Evolutionary conservation across 345 rosid genomes (phyloP).

Genomic region (Rubroshorea leprosula): DNA sequence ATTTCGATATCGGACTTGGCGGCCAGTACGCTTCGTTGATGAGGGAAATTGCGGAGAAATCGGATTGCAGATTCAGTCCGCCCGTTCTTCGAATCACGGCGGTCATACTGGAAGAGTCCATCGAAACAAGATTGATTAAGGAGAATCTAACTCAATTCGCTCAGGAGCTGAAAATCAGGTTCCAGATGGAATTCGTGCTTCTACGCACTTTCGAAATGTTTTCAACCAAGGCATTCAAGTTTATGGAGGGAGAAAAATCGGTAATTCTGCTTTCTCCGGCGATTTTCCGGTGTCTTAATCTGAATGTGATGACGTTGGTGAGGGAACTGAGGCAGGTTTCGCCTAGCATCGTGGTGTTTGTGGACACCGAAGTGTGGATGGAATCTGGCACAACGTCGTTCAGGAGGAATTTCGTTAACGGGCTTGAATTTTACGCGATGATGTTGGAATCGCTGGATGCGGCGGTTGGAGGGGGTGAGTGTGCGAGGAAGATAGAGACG

Average conservation of each 20-base stretch:
- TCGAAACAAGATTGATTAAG: constrained; percentile 61
- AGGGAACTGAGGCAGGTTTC: constrained; percentile 47
- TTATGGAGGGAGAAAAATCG: constrained; percentile 63
- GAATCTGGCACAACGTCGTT: constrained; percentile 55
- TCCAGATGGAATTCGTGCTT: constrained; percentile 70
- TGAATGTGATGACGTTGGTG: constrained; percentile 38
- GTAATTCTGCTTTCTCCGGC: constrained; percentile 58
- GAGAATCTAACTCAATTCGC: constrained; percentile 80
- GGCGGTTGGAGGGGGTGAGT: constrained; percentile 43
- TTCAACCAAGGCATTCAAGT: constrained; percentile 63
- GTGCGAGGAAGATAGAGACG: constrained; percentile 67
- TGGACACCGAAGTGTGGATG: constrained; percentile 65
- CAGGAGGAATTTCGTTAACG: constrained; percentile 58
- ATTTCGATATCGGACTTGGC: constrained; percentile 90
- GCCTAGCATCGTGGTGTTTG: constrained; percentile 60
- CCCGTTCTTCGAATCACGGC: constrained; percentile 73
- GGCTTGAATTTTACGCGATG: constrained; percentile 68
- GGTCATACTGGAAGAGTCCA: constrained; percentile 63
- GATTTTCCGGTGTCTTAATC: constrained; percentile 48
- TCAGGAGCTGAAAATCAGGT: constrained; percentile 61
- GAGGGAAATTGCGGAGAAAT: constrained; percentile 65
- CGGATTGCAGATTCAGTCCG: constrained; percentile 17
- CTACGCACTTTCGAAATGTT: constrained; percentile 62
- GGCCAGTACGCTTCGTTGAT: constrained; percentile 88
- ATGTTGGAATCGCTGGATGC: constrained; percentile 82